Conservation (phyloP, 225 moss, liverwort and hornwort genomes). For the Asterella californica region DNA sequence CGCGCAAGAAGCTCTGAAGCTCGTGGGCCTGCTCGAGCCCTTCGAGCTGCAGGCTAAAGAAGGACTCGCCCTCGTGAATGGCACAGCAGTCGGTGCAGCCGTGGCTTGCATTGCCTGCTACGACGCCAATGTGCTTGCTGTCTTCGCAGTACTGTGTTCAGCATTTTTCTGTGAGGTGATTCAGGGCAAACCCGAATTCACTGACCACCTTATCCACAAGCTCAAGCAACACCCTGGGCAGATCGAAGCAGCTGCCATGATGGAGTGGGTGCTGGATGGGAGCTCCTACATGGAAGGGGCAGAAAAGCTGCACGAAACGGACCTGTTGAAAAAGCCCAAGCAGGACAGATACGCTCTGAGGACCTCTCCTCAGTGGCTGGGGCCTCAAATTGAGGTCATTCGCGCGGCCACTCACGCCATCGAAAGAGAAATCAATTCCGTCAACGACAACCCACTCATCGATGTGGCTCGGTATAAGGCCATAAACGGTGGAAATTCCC, state of each 20-base stretch:
- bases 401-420: slow-evolving; percentile 39
- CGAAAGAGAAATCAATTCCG: slow-evolving; percentile 27
- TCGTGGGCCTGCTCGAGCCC: slow-evolving; percentile 26
- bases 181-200: slow-evolving; percentile 43
- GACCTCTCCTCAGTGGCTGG: slow-evolving; percentile 27
- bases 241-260: slow-evolving; percentile 11
- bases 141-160: slow-evolving; percentile 21
- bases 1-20: slow-evolving; percentile 20
- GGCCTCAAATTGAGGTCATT: slow-evolving; percentile 44
- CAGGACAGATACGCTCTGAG: slow-evolving; percentile 29
- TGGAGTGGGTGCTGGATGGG: slow-evolving; percentile 38
- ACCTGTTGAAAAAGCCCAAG: slow-evolving; percentile 36
- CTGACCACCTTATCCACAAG: slow-evolving; percentile 48
- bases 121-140: slow-evolving; percentile 30
- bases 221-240: slow-evolving; percentile 34
- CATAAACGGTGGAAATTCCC: slow-evolving; percentile 49
- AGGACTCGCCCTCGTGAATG: slow-evolving; percentile 35
- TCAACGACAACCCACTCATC: slow-evolving; percentile 13
- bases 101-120: slow-evolving; percentile 30
- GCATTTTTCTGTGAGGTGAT: slow-evolving; percentile 49
- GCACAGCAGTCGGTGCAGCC: slow-evolving; percentile 29
- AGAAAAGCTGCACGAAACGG: slow-evolving; percentile 24
- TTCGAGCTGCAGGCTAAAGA: slow-evolving; percentile 37
- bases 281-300: slow-evolving; percentile 16
- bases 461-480: slow-evolving; percentile 22